Percentiles rank a stretch among this genome's conserved stretches.
phyloP scores from a whole-genome alignment of 768 basidiomycete genomes.

The Kondoa subrosea region DNA sequence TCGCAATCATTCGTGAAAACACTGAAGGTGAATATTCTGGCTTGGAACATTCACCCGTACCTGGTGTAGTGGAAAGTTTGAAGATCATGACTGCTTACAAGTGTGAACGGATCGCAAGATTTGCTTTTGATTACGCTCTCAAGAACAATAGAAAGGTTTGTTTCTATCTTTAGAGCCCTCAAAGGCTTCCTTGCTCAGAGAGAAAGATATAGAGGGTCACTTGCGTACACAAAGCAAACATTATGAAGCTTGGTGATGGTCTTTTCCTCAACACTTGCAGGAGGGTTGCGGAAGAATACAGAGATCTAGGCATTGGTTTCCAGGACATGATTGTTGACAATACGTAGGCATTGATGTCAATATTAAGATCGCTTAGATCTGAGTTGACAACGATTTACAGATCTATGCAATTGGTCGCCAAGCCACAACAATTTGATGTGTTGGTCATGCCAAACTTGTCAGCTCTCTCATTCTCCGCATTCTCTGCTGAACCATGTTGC shows the following conservation, averaged over 20 bases:
- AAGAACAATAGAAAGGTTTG: constrained; percentile 92
- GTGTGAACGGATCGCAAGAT: constrained; percentile 87
- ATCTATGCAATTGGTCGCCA: constrained; percentile 96
- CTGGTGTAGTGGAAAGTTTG: constrained; percentile 93
- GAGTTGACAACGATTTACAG: not conserved
- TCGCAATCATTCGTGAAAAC: constrained; percentile 98
- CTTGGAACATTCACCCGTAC: constrained; percentile 79
- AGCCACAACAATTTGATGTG: constrained; percentile 90
- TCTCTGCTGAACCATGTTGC: not conserved
- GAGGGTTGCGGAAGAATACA: constrained; percentile 89
- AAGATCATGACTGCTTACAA: constrained; percentile 92
- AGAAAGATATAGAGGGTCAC: constrained; percentile 66
- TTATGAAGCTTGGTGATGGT: constrained; percentile 98
- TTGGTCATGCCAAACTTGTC: constrained; percentile 93
- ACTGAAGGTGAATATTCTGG: constrained; percentile 99
- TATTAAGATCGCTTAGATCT: constrained; percentile 23
- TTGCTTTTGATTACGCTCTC: constrained; percentile 95
- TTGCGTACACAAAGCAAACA: constrained; percentile 99
- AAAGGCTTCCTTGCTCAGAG: constrained; percentile 6
- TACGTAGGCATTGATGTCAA: constrained; percentile 42
- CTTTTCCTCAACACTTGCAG: constrained; percentile 98
- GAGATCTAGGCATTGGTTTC: constrained; percentile 68
- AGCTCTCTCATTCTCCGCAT: constrained; percentile 15
- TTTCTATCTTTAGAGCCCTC: not conserved
- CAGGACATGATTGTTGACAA: constrained; percentile 99